Evolutionary conservation across 2,329 filamentous ascomycete genomes (phyloP).

Genomic region (Epichloe amarillans): DNA sequence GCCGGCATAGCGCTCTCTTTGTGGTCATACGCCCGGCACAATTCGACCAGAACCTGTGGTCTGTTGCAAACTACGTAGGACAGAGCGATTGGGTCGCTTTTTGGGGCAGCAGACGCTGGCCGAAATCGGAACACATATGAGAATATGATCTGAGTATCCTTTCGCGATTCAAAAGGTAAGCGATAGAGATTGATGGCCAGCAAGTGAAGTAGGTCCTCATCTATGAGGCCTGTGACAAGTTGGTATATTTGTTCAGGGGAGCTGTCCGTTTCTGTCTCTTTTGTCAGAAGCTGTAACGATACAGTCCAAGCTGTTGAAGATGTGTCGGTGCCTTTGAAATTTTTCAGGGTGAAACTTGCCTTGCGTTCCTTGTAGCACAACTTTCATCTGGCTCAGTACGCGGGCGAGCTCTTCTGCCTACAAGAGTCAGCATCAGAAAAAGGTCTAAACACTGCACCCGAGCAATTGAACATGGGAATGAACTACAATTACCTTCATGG

Average conservation of each 20-base stretch:
- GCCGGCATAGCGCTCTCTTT: constrained; percentile 86
- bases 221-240: constrained; percentile 70
- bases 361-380: constrained; percentile 83
- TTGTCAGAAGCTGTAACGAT: background rate
- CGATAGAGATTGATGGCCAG: constrained; percentile 72
- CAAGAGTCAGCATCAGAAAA: constrained; percentile 8
- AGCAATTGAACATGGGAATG: background rate
- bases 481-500: constrained; percentile 28
- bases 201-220: constrained; percentile 77
- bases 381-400: constrained; percentile 80
- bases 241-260: constrained; percentile 84
- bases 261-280: constrained; percentile 59
- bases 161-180: constrained; percentile 88
- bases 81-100: constrained; percentile 68
- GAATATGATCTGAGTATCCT: constrained; percentile 91
- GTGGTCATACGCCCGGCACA: constrained; percentile 82
- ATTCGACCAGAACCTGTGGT: constrained; percentile 73
- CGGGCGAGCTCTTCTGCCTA: constrained; percentile 81
- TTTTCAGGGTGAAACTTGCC: constrained; percentile 36
- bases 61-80: constrained; percentile 78
- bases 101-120: constrained; percentile 50
- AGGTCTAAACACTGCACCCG: background rate
- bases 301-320: background rate
- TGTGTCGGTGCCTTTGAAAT: background rate
- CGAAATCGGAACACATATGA: constrained; percentile 90